Conservation (phyloP, 805 yeast species). For the Ogataea ramenticola region DNA sequence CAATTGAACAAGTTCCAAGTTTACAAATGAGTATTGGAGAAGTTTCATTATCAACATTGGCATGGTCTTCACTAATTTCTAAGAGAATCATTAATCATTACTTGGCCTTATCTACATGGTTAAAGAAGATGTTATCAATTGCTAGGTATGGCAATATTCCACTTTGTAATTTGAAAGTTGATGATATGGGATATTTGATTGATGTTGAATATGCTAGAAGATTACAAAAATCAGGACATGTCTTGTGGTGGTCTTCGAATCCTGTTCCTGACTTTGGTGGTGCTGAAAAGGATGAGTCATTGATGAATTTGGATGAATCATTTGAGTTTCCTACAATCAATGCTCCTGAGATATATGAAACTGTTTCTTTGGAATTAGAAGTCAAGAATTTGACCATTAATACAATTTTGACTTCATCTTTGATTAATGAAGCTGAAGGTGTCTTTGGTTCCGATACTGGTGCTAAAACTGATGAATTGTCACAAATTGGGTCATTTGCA, state of each 20-base stretch:
- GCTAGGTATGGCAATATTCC: constrained; percentile 78
- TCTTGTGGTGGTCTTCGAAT: constrained; percentile 89
- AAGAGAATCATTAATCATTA: constrained; percentile 64
- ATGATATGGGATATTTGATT: constrained; percentile 68
- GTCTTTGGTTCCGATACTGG: constrained; percentile 43
- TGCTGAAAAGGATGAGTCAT: constrained; percentile 48
- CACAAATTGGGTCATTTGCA: constrained; percentile 42
- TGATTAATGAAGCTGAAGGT: constrained; percentile 85
- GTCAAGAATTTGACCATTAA: constrained; percentile 78
- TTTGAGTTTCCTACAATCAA: constrained; percentile 66
- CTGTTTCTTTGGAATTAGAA: constrained; percentile 71
- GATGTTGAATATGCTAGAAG: constrained; percentile 85
- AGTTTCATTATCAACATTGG: constrained; percentile 59
- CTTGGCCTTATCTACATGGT: constrained; percentile 67
- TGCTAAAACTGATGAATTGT: constrained; percentile 8
- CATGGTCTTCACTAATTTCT: constrained; percentile 70
- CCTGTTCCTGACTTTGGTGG: constrained; percentile 86
- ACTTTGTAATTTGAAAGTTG: constrained; percentile 74
- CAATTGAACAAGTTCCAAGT: constrained; percentile 52
- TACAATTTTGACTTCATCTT: constrained; percentile 76
- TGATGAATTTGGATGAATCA: constrained; percentile 40
- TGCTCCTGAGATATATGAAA: constrained; percentile 71
- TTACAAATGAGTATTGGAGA: constrained; percentile 55
- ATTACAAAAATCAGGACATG: constrained; percentile 53
- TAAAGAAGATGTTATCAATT: constrained; percentile 54